A percentile compares a stretch with the other conserved stretches of the same genome.
Conservation (phyloP, 306 rosid genomes). For the Rosa chinensis region DNA sequence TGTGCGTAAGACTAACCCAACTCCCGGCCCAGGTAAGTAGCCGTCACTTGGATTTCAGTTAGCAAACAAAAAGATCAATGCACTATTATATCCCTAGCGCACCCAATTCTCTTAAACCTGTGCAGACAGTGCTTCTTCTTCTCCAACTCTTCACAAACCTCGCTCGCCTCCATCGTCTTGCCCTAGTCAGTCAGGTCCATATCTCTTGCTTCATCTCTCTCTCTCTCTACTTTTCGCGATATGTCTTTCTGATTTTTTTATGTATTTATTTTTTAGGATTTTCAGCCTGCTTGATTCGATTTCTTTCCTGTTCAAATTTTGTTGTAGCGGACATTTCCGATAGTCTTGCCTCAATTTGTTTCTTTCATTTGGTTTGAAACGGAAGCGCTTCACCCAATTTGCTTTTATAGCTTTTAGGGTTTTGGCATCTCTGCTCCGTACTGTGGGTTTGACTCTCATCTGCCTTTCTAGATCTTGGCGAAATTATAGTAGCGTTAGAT, state of each 20-base stretch:
- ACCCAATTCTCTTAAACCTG: constrained; percentile 8
- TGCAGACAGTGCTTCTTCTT: background rate
- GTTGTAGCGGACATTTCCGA: background rate
- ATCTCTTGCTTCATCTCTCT: background rate
- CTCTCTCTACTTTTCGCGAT: background rate
- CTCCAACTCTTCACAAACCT: background rate
- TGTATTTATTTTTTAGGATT: background rate
- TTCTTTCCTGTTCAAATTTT: background rate
- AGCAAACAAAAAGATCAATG: background rate
- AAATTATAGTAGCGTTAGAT: background rate
- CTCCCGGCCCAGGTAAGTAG: background rate
- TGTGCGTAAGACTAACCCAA: too few relatives aligned
- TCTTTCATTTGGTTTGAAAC: background rate
- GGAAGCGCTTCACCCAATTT: background rate
- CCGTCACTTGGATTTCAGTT: background rate
- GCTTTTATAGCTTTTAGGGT: constrained; percentile 10
- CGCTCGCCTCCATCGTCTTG: background rate
- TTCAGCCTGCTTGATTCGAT: background rate
- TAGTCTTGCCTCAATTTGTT: background rate
- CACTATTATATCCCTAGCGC: background rate
- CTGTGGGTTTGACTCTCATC: background rate
- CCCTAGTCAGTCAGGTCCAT: background rate
- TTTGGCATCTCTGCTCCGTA: constrained; percentile 8
- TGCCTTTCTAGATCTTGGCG: background rate
- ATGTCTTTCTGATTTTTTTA: background rate